Evolutionary conservation across 805 yeast species (phyloP), one percentile per base, ranked within the genome.

Genomic region (Candida manassasensis): DNA sequence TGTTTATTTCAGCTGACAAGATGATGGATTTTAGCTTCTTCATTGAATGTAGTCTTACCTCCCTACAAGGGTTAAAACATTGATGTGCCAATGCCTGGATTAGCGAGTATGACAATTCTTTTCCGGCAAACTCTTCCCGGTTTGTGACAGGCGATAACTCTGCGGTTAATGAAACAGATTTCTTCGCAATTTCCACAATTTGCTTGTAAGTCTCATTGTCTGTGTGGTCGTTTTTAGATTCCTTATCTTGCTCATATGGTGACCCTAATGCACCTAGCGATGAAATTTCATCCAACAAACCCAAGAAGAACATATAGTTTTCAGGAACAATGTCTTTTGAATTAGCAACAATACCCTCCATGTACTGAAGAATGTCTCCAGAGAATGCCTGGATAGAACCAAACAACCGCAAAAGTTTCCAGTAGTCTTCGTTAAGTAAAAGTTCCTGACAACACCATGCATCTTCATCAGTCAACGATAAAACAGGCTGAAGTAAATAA

Each of bases 41-140:
- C 27, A 87, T 58, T 0, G 95, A 89, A 54, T 71, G 75, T 0
- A 72, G 57, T 26, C 95, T 66, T 8, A 88, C 64, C 50, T 84
- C 88, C 18, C 85, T 67, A 53, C 95, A 85, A 13, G 96, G 95
- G 49, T 88, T 88, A 53, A 83, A 73, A 53, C 96, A 84, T 55
- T 89, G 96, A 49, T 84, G 90, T 0, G 93, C 87, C 36, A 88
- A 67, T 0, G 94, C 94, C 52, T 86, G 90, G 19, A 84, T 67
- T 41, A 85, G 64, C 1, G 95, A 82, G 44, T 72, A 73, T 46
- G 77, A 64, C 14, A 61, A 36, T 32, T 58, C 62, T 34, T 58
- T 51, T 4, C 55, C 59, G n/a, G 59, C 48, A 40, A 70, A 67
- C 3, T 55, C 52, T 10, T 53, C 47, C 4, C 55, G 42, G 7